Evolutionary conservation across 257 asterid genomes (phyloP).

Genomic region (Salvia splendens): DNA sequence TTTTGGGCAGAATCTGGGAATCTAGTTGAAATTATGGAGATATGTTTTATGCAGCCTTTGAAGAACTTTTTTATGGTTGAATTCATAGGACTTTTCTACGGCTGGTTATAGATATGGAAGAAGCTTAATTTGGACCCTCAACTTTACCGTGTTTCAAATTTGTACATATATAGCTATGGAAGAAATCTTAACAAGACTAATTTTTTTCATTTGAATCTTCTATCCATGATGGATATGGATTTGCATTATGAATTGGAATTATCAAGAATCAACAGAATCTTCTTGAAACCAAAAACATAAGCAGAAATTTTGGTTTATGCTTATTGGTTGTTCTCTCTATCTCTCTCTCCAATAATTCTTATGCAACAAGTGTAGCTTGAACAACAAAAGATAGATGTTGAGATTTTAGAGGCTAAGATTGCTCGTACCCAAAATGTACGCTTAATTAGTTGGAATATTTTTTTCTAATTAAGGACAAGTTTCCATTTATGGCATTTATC

Average conservation of each 20-base stretch:
- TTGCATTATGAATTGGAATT: not conserved
- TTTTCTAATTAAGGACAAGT: constrained; percentile 21
- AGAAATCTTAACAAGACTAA: too few relatives aligned
- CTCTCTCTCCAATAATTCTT: constrained; percentile 9
- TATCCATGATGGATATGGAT: not conserved
- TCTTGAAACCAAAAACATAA: not conserved
- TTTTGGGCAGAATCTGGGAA: constrained; percentile 4
- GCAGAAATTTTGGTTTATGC: not conserved
- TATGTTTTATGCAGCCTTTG: not conserved
- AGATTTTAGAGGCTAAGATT: constrained; percentile 7
- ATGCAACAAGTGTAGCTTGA: not conserved
- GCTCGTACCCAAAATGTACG: constrained; percentile 7
- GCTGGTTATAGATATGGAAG: too few relatives aligned
- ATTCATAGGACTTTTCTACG: too few relatives aligned
- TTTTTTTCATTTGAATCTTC: not conserved
- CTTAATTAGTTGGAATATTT: constrained; percentile 7
- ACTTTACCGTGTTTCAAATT: too few relatives aligned
- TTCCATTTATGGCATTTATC: constrained; percentile 15
- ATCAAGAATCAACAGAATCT: not conserved
- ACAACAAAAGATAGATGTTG: not conserved
- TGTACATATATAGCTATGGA: too few relatives aligned
- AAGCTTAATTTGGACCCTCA: too few relatives aligned
- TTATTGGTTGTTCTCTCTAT: not conserved
- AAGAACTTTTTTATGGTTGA: not conserved
- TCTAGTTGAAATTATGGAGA: constrained; percentile 9